phyloP scores from a whole-genome alignment of 768 basidiomycete species.

The Lentinula sp. region DNA sequence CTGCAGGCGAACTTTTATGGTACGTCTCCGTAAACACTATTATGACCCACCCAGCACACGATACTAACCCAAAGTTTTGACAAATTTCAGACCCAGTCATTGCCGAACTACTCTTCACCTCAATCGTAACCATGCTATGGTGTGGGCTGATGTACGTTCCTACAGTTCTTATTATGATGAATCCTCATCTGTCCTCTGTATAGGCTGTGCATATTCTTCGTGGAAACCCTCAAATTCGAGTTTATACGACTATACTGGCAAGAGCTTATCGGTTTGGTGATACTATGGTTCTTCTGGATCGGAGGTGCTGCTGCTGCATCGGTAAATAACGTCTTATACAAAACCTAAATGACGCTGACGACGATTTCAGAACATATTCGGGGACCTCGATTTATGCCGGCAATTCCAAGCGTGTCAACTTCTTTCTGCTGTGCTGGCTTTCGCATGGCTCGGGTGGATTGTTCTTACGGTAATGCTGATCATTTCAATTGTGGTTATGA shows the following conservation, averaged over 20 bases:
- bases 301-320: not conserved
- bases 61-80: too few species aligned
- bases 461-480: not conserved
- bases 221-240: not conserved
- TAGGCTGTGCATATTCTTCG: slow-evolving; percentile 2
- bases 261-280: not conserved
- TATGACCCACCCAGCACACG: too few species aligned
- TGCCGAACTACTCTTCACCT: not conserved
- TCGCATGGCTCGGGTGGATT: slow-evolving; percentile 3
- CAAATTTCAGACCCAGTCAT: not conserved
- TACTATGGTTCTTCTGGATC: not conserved
- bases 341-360: not conserved
- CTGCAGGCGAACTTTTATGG: not conserved
- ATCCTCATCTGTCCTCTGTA: not conserved
- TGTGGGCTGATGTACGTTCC: not conserved
- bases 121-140: not conserved
- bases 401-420: not conserved
- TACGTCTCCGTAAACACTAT: not conserved
- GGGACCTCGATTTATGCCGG: not conserved
- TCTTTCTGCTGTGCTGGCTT: not conserved
- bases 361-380: not conserved
- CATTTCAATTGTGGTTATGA: not conserved
- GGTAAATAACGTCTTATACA: not conserved
- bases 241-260: slow-evolving; percentile 1
- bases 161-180: too few species aligned